These are phyloP conservation scores for Xylaria grammica DNA, from an alignment of 495 filamentous ascomycete genomes.

Conservation along the genomic window DNA sequence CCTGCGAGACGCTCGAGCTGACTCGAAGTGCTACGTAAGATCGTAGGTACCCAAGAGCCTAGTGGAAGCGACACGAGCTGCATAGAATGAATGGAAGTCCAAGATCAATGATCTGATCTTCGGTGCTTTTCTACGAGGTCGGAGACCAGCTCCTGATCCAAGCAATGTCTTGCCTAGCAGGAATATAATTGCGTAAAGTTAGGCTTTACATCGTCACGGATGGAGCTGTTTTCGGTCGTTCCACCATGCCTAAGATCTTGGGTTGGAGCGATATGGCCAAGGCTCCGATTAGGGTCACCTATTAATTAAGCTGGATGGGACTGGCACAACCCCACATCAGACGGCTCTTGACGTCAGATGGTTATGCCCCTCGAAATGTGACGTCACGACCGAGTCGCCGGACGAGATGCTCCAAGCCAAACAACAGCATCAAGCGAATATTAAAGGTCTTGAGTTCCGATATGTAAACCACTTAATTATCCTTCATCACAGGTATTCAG, in stretches of 20 bases:
- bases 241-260: background rate
- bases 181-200: conserved; percentile 7
- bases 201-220: background rate
- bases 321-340: background rate
- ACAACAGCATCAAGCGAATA: conserved; percentile 8
- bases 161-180: background rate
- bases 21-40: background rate
- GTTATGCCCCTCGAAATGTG: background rate
- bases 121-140: too few relatives aligned
- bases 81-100: background rate
- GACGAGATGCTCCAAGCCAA: conserved; percentile 23
- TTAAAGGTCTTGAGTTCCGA: conserved; percentile 11
- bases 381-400: conserved; percentile 5
- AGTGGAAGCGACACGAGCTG: background rate
- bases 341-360: conserved; percentile 18
- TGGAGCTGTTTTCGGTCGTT: background rate
- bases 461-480: background rate
- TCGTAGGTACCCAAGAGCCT: background rate
- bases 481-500: background rate
- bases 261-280: too few relatives aligned
- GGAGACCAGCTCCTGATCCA: too few relatives aligned
- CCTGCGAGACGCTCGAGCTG: background rate
- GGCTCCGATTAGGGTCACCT: background rate
- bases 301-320: background rate
- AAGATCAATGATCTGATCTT: background rate